These are phyloP conservation scores for Podaxis pistillaris DNA, from an alignment of 768 basidiomycete genomes.

Conservation along the genomic window DNA sequence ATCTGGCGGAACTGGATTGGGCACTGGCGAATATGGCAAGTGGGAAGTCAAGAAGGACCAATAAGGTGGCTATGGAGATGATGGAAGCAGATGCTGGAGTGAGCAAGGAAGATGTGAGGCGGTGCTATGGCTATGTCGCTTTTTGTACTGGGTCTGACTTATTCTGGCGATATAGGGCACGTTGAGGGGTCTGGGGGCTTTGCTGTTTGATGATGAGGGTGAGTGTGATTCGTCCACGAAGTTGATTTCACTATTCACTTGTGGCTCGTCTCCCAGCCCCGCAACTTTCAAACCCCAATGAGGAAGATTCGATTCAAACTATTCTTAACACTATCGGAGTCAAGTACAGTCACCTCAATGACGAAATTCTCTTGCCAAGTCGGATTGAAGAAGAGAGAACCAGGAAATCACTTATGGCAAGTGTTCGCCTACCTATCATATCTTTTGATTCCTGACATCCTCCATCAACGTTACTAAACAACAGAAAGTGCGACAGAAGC, in stretches of 20 bases:
- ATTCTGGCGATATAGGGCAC: slow-evolving; percentile 36
- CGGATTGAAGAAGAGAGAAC: slow-evolving; percentile 66
- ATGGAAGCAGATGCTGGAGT: slow-evolving; percentile 44
- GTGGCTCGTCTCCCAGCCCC: slow-evolving; percentile 29
- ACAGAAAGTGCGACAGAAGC: slow-evolving; percentile 31
- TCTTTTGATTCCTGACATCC: not conserved
- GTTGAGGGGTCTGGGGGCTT: slow-evolving; percentile 56
- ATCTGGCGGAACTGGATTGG: slow-evolving; percentile 76
- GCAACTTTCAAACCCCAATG: slow-evolving; percentile 28
- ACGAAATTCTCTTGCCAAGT: slow-evolving; percentile 65
- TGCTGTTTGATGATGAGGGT: slow-evolving; percentile 72
- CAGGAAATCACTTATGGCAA: slow-evolving; percentile 50
- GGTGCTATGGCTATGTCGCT: not conserved
- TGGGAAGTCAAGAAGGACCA: slow-evolving; percentile 21
- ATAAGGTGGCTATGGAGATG: slow-evolving; percentile 32
- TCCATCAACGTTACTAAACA: not conserved
- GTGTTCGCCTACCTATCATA: slow-evolving; percentile 9
- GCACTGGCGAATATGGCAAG: slow-evolving; percentile 67
- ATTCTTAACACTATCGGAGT: slow-evolving; percentile 62
- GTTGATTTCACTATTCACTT: not conserved
- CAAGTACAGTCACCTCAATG: slow-evolving; percentile 73
- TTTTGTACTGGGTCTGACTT: slow-evolving; percentile 1
- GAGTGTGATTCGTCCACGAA: slow-evolving; percentile 18
- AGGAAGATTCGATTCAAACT: slow-evolving; percentile 49
- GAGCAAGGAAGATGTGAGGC: slow-evolving; percentile 40